Evolutionary conservation across 768 basidiomycete species (phyloP), one percentile per base, ranked within the genome.

Genomic region (Auriculariales sp.): DNA sequence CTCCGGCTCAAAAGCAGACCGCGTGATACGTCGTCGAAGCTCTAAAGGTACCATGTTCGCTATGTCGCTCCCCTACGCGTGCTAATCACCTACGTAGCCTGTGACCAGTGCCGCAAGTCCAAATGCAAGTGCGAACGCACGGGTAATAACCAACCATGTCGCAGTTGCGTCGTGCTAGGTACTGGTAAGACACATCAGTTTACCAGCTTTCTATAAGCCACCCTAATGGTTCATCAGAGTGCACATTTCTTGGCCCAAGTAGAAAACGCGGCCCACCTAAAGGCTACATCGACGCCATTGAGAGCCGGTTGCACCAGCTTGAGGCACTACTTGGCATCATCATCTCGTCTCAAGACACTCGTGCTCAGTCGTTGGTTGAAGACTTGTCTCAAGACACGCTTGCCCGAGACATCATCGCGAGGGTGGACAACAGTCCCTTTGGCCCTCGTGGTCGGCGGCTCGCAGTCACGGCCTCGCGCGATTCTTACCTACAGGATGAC

Each of bases 201-300:
- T 24, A 14, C 49, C 24, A 46, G 25, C 19, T 51, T 0, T 27
- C 29, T 25, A 12, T 50, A 9, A 22, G 25, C 24, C 33, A 30
- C 24, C 22, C 39, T 44, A 25, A 44, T 25, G 14, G 19, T 35
- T 28, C 12, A 7, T 19, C 25, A 12, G 12, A 15, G 17, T 87
- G 83, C 59, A 85, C 85, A 0, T 86, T 83, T 64, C 70, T 86
- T 33, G 82, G 59, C 28, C 83, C 83, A 6, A 85, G 83, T 11
- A 75, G 82, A 56, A 84, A 84, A 61, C 81, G 89, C 55, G 89
- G 89, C 2, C 84, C 85, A 3, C 85, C 87, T n/a, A 89, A 88
- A 60, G 90, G 90, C 1, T 94, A 94, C 69, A 92, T 94, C 59
- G 89, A 93, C 58, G 89, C 89, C 27, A 90, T 94, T 57, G 90